Percentiles rank a stretch among this genome's conserved stretches.
These are phyloP conservation scores for Hygrocybe punicea DNA, from an alignment of 768 basidiomycete genomes.

Conservation along the genomic window DNA sequence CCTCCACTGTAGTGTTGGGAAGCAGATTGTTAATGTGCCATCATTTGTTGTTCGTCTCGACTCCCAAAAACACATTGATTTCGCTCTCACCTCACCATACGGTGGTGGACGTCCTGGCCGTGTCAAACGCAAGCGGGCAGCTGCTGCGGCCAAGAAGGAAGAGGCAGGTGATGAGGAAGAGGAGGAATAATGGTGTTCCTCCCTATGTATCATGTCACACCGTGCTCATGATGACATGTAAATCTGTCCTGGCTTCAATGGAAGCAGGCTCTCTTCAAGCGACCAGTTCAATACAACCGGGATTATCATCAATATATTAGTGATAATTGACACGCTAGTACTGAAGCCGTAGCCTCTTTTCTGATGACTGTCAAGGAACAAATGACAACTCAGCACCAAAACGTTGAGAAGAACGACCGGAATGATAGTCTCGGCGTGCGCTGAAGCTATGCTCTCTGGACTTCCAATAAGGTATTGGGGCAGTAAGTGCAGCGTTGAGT, in stretches of 20 bases:
- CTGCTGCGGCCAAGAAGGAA: slow-evolving; percentile 87
- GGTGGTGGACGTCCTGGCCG: slow-evolving; percentile 94
- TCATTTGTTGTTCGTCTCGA: slow-evolving; percentile 99
- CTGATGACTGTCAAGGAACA: too few relatives aligned
- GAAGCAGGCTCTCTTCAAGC: too few relatives aligned
- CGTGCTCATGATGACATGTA: neutral
- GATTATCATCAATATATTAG: too few relatives aligned
- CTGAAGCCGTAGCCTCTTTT: too few relatives aligned
- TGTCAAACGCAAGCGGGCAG: slow-evolving; percentile 97
- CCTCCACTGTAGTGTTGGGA: slow-evolving; percentile 69
- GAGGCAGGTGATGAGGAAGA: slow-evolving; percentile 89
- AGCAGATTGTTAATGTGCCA: slow-evolving; percentile 98
- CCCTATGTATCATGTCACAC: neutral
- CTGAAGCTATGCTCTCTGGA: neutral
- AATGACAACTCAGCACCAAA: too few relatives aligned
- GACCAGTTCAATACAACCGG: too few relatives aligned
- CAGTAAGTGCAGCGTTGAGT: neutral
- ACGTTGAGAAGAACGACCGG: too few relatives aligned
- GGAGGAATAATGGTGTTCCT: slow-evolving; percentile 60
- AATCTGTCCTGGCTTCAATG: too few relatives aligned
- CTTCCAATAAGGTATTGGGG: neutral
- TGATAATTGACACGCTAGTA: too few relatives aligned
- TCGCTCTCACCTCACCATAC: slow-evolving; percentile 93
- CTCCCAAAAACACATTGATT: slow-evolving; percentile 99
- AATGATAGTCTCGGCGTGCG: too few relatives aligned